A percentile compares a stretch with the other conserved stretches of the same genome.
These are phyloP conservation scores for Lagenidium giganteum DNA, from an alignment of 352 stramenopile genomes.

Conservation along the genomic window DNA sequence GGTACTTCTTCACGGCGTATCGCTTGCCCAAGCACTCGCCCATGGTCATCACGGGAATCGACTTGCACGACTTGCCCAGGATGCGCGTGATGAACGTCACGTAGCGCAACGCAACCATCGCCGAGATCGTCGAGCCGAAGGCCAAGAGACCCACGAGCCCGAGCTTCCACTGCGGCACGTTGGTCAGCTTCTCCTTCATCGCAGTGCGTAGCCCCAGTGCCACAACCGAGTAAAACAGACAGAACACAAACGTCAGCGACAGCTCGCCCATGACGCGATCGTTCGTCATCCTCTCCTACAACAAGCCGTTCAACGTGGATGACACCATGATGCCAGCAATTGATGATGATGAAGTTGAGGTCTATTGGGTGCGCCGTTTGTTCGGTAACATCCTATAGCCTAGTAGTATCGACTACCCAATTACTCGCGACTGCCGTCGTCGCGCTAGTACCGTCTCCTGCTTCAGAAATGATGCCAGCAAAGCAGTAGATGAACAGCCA, in stretches of 20 bases:
- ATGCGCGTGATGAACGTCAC: slow-evolving; percentile 78
- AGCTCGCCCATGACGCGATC: slow-evolving; percentile 62
- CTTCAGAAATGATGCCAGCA: too few relatives aligned
- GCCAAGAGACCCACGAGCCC: slow-evolving; percentile 41
- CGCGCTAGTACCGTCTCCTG: too few relatives aligned
- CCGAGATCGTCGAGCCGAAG: slow-evolving; percentile 65
- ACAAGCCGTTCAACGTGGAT: slow-evolving; percentile 63
- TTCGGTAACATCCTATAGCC: too few relatives aligned
- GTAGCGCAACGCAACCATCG: slow-evolving; percentile 68
- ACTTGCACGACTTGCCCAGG: slow-evolving; percentile 77
- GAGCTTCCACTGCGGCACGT: slow-evolving; percentile 50
- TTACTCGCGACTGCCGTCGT: too few relatives aligned
- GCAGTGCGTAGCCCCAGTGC: slow-evolving; percentile 37
- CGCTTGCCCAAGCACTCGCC: slow-evolving; percentile 55
- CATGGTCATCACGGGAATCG: slow-evolving; percentile 68
- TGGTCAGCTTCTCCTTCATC: slow-evolving; percentile 47
- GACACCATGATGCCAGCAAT: slow-evolving; percentile 73
- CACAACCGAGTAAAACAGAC: slow-evolving; percentile 53
- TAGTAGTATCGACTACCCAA: too few relatives aligned
- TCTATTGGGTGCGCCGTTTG: too few relatives aligned
- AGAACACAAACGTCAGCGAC: slow-evolving; percentile 74
- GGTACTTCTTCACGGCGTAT: slow-evolving; percentile 65
- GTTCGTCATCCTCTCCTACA: slow-evolving; percentile 69
- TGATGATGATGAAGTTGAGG: too few relatives aligned
- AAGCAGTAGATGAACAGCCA: slow-evolving; percentile 62